Evolutionary conservation across 129 eudicot genomes (phyloP).

Genomic region (Solidago caesia): DNA sequence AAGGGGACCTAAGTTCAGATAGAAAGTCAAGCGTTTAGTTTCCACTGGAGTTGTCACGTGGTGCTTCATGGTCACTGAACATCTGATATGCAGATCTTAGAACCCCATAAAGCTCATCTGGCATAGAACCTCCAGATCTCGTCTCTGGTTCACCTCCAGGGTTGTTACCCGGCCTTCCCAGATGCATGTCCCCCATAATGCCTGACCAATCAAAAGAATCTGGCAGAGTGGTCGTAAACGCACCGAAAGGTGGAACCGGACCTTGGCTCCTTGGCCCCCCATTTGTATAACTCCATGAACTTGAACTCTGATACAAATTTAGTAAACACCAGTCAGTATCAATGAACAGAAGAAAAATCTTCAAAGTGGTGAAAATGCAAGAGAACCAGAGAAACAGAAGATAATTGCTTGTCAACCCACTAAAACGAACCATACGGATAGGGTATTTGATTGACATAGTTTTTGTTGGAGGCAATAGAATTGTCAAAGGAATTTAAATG

Average conservation of each 20-base stretch:
- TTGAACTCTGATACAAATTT: slow-evolving; percentile 43
- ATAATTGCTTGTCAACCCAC: neutral
- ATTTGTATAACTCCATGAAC: slow-evolving; percentile 38
- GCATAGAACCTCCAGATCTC: slow-evolving; percentile 44
- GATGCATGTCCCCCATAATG: slow-evolving; percentile 49
- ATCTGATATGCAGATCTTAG: slow-evolving; percentile 66
- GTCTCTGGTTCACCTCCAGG: slow-evolving; percentile 34
- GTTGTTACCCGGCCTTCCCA: slow-evolving; percentile 24
- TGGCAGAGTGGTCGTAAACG: slow-evolving; percentile 38
- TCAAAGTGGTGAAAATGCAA: neutral
- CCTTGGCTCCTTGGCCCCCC: slow-evolving; percentile 44
- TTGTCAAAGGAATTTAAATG: neutral
- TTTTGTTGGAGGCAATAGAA: neutral
- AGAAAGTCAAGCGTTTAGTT: slow-evolving; percentile 25
- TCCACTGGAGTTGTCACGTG: slow-evolving; percentile 36
- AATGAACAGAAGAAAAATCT: neutral
- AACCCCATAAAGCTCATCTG: slow-evolving; percentile 55
- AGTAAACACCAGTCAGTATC: neutral
- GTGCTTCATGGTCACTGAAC: slow-evolving; percentile 49
- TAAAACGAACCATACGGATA: neutral
- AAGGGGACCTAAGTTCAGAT: neutral
- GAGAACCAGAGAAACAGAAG: neutral
- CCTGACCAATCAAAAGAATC: slow-evolving; percentile 45
- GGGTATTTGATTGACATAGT: neutral
- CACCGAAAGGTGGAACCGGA: slow-evolving; percentile 31